Percentiles rank a stretch among this genome's conserved stretches.
These are phyloP conservation scores for Leccinellum rugosiceps DNA, from an alignment of 768 basidiomycete genomes.

Conservation along the genomic window DNA sequence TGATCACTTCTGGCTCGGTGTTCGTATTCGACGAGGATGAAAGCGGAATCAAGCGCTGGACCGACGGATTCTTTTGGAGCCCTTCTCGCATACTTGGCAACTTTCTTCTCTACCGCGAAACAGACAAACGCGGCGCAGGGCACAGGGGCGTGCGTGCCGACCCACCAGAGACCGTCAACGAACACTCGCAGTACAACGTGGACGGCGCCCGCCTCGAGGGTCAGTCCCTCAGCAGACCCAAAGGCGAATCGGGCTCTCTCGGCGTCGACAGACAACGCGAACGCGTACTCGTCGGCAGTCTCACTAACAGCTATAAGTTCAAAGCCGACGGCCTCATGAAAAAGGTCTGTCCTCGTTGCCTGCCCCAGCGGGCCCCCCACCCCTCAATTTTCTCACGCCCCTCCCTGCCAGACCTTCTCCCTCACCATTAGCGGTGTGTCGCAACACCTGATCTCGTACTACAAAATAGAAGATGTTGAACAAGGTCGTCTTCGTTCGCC, in stretches of 20 bases:
- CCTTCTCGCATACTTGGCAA: constrained; percentile 92
- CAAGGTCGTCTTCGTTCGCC: constrained; percentile 85
- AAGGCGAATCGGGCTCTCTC: constrained; percentile 44
- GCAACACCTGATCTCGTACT: constrained; percentile 94
- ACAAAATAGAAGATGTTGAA: constrained; percentile 87
- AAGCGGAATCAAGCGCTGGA: constrained; percentile 97
- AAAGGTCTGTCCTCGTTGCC: constrained; percentile 60
- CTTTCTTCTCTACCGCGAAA: constrained; percentile 93
- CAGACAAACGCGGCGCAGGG: constrained; percentile 74
- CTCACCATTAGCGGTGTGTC: constrained; percentile 79
- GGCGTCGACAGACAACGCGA: constrained; percentile 73
- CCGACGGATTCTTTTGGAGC: constrained; percentile 96
- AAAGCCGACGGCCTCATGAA: constrained; percentile 94
- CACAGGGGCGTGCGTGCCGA: constrained; percentile 52
- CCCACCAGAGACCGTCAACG: constrained; percentile 36
- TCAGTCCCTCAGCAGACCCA: constrained; percentile 63
- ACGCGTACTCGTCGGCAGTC: constrained; percentile 79
- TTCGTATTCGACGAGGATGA: constrained; percentile 98
- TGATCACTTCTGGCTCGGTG: constrained; percentile 91
- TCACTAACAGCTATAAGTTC: constrained; percentile 94
- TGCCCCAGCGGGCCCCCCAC: background rate
- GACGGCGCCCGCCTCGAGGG: constrained; percentile 30
- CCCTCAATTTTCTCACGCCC: constrained; percentile 29
- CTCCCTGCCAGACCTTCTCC: constrained; percentile 73
- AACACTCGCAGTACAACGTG: constrained; percentile 37